phyloP scores from a whole-genome alignment of 1,139 yeast species.

The Pichia kudriavzevii region DNA sequence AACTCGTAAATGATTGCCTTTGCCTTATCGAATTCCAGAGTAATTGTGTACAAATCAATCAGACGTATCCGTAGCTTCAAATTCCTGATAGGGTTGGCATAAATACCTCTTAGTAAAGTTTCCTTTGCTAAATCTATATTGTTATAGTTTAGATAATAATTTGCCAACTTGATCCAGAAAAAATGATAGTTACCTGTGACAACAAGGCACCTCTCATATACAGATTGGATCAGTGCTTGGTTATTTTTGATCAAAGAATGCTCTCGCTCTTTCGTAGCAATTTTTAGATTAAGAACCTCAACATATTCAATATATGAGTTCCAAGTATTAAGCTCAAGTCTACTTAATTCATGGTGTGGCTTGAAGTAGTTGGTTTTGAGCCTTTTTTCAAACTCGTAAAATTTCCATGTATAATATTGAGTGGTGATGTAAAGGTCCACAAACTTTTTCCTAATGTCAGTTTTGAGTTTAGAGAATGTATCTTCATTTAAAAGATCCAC shows the following conservation, averaged over 20 bases:
- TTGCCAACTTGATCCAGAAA: constrained; percentile 57
- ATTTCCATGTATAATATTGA: constrained; percentile 51
- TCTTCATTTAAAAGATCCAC: constrained; percentile 20
- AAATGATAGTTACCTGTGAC: constrained; percentile 45
- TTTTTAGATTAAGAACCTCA: constrained; percentile 30
- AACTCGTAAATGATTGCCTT: constrained; percentile 30
- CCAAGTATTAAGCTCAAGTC: constrained; percentile 50
- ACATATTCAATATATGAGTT: constrained; percentile 49
- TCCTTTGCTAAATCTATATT: constrained; percentile 32
- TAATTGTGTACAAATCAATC: constrained; percentile 34
- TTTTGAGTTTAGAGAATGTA: constrained; percentile 26
- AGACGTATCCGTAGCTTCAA: constrained; percentile 32
- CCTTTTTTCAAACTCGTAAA: constrained; percentile 56
- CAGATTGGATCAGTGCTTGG: constrained; percentile 30
- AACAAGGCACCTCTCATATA: constrained; percentile 53
- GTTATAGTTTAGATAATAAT: constrained; percentile 34
- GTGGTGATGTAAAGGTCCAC: constrained; percentile 52
- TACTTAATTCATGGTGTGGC: constrained; percentile 30
- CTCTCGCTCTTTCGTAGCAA: constrained; percentile 19
- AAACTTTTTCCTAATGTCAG: constrained; percentile 38
- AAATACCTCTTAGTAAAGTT: constrained; percentile 31
- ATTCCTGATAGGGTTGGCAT: constrained; percentile 24
- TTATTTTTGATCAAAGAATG: constrained; percentile 18
- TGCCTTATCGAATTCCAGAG: constrained; percentile 32
- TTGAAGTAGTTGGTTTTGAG: constrained; percentile 47